Evolutionary conservation across 805 yeast species (phyloP), one percentile per base, ranked within the genome.

Genomic region (Hanseniaspora hatyaiensis): DNA sequence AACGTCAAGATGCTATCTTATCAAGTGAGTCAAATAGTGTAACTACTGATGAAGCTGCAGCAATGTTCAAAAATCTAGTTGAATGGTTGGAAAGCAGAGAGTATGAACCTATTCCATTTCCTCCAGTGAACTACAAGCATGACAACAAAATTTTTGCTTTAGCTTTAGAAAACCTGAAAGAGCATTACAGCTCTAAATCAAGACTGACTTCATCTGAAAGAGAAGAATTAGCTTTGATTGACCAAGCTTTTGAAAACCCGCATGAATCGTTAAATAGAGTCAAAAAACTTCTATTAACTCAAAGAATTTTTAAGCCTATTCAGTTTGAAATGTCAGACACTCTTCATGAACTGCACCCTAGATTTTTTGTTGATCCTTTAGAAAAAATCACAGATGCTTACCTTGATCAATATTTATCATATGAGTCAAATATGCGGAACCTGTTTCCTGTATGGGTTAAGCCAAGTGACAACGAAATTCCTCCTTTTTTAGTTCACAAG

Each of bases 371-470:
- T 13, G 96, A 89, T 59, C 95, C 97, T 0, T 64, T 87, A 34
- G 99, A 92, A 62, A 92, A 88, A 59, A 85, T 92, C 44, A 87
- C 96, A 0, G 99, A 92, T 65, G 96, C 97, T 0, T 92, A 89
- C 55, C 64, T 92, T 34, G 97, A 89, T 58, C 98, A 92, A 58
- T 92, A 89, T 56, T 66, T 92, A 38, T 92, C 97, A 96, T 89
- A 82, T 63, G 97, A 92, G 59, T 89, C 92, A 8, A 95, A 85
- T 47, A 79, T 82, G 59, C 66, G 96, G 51, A 76, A 79, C 6
- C 64, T 92, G 23, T 92, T 92, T 64, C 99, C 99, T 3, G 81
- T 80, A 59, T 92, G 98, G 98, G 73, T 92, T 33, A 92, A 92
- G 59, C 98, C 99, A 8, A 77, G 83, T 54, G 98, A 92, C 57